Evolutionary conservation across 768 basidiomycete genomes (phyloP).

Genomic region (Auriscalpium microsporum): DNA sequence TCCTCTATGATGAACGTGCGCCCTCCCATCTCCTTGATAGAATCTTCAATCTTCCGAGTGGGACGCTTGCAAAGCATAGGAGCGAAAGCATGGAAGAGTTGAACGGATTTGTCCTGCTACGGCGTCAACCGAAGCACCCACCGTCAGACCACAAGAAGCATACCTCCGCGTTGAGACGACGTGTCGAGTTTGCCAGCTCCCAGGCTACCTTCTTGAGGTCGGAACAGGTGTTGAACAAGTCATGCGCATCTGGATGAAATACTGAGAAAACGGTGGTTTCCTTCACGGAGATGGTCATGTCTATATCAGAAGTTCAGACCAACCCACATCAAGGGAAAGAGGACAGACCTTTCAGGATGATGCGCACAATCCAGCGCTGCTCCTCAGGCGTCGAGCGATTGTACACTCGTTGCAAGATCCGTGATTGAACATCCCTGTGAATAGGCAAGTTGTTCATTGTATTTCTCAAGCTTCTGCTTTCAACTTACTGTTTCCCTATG

Average conservation of each 20-base stretch:
- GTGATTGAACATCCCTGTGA: conserved; percentile 63
- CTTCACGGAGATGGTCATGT: conserved; percentile 87
- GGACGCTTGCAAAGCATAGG: conserved; percentile 95
- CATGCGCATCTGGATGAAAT: conserved; percentile 91
- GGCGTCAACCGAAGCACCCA: background rate
- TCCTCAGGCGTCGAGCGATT: conserved; percentile 78
- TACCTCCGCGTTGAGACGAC: conserved; percentile 56
- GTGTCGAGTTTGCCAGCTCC: conserved; percentile 72
- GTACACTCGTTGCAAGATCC: conserved; percentile 67
- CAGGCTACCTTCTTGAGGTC: conserved; percentile 91
- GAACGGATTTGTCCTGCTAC: conserved; percentile 70
- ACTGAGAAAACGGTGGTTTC: conserved; percentile 88
- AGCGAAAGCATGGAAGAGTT: conserved; percentile 78
- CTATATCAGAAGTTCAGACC: conserved; percentile 31
- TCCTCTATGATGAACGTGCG: conserved; percentile 87
- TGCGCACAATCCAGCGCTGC: conserved; percentile 92
- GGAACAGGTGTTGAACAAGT: conserved; percentile 93
- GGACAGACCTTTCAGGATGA: conserved; percentile 80
- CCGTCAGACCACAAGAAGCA: background rate
- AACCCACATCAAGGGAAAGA: background rate
- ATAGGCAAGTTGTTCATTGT: background rate
- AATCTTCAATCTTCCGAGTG: conserved; percentile 69
- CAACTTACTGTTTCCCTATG: conserved; percentile 64
- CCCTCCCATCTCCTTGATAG: conserved; percentile 77
- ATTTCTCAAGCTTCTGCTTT: background rate